Conservation (phyloP, 805 yeast genomes). For the Kregervanrija pseudodelftensis region DNA sequence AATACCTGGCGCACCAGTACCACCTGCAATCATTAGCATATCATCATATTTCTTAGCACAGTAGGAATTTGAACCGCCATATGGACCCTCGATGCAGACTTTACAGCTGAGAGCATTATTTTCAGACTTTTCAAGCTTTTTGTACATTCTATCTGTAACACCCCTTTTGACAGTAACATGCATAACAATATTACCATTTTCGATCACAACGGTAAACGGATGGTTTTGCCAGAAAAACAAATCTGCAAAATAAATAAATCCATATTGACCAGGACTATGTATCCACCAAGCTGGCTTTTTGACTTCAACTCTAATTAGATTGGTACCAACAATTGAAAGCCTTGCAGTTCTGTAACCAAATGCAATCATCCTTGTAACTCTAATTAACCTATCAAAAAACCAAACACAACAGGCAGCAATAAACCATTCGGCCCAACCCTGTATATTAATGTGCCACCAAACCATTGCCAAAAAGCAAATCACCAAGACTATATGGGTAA, state of each 20-base stretch:
- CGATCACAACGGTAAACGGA: constrained; percentile 53
- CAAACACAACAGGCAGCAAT: constrained; percentile 39
- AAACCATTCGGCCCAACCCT: constrained; percentile 29
- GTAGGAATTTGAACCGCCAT: constrained; percentile 21
- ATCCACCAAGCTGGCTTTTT: constrained; percentile 46
- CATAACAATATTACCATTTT: constrained; percentile 30
- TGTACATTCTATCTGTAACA: constrained; percentile 36
- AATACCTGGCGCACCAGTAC: constrained; percentile 34
- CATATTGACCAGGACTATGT: constrained; percentile 48
- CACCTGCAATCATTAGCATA: background rate
- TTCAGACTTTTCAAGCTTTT: constrained; percentile 17
- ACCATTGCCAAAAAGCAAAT: constrained; percentile 43
- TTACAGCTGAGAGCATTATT: constrained; percentile 9
- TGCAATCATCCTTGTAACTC: constrained; percentile 28
- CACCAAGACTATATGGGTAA: constrained; percentile 53
- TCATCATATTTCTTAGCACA: constrained; percentile 26
- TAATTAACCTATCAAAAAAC: constrained; percentile 43
- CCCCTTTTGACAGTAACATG: constrained; percentile 47
- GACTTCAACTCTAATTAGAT: constrained; percentile 38
- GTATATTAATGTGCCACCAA: constrained; percentile 47
- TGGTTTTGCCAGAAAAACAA: constrained; percentile 61
- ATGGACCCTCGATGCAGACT: background rate
- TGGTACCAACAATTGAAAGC: constrained; percentile 12
- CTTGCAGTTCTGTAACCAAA: constrained; percentile 22
- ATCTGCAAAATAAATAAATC: constrained; percentile 48